Evolutionary conservation across 306 rosid species (phyloP), one percentile per base, ranked within the genome.

Genomic region (Leucaena leucocephala): DNA sequence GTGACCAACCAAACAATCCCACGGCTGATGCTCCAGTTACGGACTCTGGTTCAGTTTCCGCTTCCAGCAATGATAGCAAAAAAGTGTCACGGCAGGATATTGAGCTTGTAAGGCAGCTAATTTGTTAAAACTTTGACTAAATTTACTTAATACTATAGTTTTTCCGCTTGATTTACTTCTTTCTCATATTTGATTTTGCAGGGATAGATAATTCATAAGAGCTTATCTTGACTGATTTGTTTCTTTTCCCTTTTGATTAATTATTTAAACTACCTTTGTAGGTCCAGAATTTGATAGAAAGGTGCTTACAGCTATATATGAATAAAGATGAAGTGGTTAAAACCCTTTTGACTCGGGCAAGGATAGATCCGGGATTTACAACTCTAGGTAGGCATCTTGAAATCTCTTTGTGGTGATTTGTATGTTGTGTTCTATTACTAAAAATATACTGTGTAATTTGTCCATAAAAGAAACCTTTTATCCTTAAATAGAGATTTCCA

Each of bases 321-420:
- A 91, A 96, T 78, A 93, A 92, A 90, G 98, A 91, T 58, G 99
- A 93, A 82, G 98, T 93, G 52, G 98, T 96, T 81, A 93, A 96
- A 88, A 91, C 96, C 74, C 93, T 96, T 71, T 80, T 93, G 94
- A 93, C 87, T 34, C 97, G 96, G 14, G 99, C 98, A 83, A 91
- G 94, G 93, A 96, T 96, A 82, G 99, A 96, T 82, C 99, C 98
- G 43, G 99, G 97, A 80, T 96, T 96, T 84, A 96, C 99, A 15
- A 83, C 96, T 68, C 82, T 93, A 50, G 99, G 99, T 93, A 91
- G 74, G 94, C 62, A 68, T 85, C 77, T 78, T 68, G 71, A 68
- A 77, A 75, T 71, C 71, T 21, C 54, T 27, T 27, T 76, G 49
- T 77, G 52, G 64, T 58, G 49, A 34, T 72, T 66, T 64, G 38